Evolutionary conservation across 768 basidiomycete genomes (phyloP), one percentile per base, ranked within the genome.

Genomic region (Porpolomopsis calyptriformis): DNA sequence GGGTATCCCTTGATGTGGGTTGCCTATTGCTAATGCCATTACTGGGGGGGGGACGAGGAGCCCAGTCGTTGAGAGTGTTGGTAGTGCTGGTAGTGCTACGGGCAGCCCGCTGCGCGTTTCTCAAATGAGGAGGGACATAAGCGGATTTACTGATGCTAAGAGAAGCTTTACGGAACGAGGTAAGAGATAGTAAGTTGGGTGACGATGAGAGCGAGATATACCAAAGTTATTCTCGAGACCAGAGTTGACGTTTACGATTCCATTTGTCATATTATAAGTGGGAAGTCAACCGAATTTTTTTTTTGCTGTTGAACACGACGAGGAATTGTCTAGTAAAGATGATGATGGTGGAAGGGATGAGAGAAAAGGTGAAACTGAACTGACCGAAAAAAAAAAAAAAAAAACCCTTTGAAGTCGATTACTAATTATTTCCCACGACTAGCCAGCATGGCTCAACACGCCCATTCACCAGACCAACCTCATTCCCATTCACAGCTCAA

Each of bases 41-140:
- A 53, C 54, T 59, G 31, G 62, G 56, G 43, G 65, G 56, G 6
- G 61, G 57, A 48, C 66, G 66, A 44, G 62, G 57, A 52, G 58
- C 62, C 62, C 74, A 73, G 56, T 69, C 64, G 42, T 64, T 59
- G 38, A 62, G 54, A 46, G 65, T 68, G 40, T 71, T 69, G 49
- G 73, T 69, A 50, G 66, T 55, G 47, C 64, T 76, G 59, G 73
- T 64, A 57, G 71, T 71, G 63, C 22, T 24, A 31, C 75, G 80
- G 65, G 80, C 78, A 76, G 84, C 82, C 77, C 84, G 84, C 82
- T 86, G 85, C 77, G 73, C 64, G 66, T 72, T 76, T 74, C 88
- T 85, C 74, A 87, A 64, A 62, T 90, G 87, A 56, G 88, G 88
- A 55, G 88, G 88, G 59, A 91, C 85, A 72, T 91, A 91, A 51